Conservation (phyloP, 129 eudicot species). For the Tagetes patula region DNA sequence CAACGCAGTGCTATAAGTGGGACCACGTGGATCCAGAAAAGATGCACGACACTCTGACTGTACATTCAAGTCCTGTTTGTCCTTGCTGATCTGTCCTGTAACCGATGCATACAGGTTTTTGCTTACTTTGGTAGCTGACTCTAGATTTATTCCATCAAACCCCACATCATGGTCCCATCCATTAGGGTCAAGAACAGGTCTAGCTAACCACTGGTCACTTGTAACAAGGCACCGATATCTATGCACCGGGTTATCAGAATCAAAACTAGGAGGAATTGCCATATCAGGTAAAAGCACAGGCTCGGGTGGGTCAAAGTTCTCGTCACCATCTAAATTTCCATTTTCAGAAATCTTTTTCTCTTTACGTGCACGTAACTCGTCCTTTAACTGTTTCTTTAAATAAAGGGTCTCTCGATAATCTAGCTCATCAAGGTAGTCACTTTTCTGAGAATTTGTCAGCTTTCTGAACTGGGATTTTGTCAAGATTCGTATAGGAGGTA, state of each 20-base stretch:
- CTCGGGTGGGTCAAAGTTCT: constrained; percentile 47
- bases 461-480: constrained; percentile 73
- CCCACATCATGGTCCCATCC: constrained; percentile 99
- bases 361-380: constrained; percentile 49
- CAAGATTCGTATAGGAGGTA: constrained; percentile 91
- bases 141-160: constrained; percentile 88
- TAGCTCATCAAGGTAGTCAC: constrained; percentile 85
- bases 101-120: constrained; percentile 49
- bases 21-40: constrained; percentile 56
- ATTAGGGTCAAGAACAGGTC: constrained; percentile 87
- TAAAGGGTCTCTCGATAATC: constrained; percentile 93
- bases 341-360: constrained; percentile 31
- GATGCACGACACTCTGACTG: constrained; percentile 75
- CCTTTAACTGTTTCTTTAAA: constrained; percentile 74
- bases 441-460: constrained; percentile 61
- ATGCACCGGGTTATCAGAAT: constrained; percentile 64
- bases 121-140: constrained; percentile 48
- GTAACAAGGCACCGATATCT: constrained; percentile 71
- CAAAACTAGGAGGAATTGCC: constrained; percentile 82
- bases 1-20: constrained; percentile 57
- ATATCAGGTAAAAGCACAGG: constrained; percentile 74
- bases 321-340: constrained; percentile 33
- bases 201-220: constrained; percentile 68
- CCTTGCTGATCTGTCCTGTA: constrained; percentile 94
- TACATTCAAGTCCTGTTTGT: constrained; percentile 80